Conservation (phyloP, 1,139 yeast genomes). For the Diutina rugosa region DNA sequence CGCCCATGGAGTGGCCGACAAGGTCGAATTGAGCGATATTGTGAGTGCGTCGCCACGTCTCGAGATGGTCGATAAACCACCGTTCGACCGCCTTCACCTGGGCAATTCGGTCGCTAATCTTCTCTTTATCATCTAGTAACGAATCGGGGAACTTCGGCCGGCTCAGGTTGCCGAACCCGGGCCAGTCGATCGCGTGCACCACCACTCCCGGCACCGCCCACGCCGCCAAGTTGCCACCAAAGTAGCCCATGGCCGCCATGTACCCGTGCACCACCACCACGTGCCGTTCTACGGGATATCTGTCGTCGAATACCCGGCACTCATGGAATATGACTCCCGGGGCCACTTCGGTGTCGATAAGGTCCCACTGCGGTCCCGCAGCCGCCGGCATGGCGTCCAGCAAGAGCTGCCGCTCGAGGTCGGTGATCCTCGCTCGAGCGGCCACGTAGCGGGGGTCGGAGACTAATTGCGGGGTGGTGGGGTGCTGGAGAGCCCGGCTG, state of each 20-base stretch:
- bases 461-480: slow-evolving; percentile 6
- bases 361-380: neutral
- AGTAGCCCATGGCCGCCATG: slow-evolving; percentile 36
- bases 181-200: slow-evolving; percentile 19
- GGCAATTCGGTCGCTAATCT: slow-evolving; percentile 12
- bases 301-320: neutral
- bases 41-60: slow-evolving; percentile 21
- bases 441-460: neutral
- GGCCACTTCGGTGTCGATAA: neutral
- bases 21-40: slow-evolving; percentile 16
- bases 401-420: neutral
- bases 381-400: neutral
- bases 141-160: slow-evolving; percentile 24
- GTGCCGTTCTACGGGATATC: slow-evolving; percentile 7
- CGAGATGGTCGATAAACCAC: slow-evolving; percentile 32
- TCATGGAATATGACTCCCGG: neutral
- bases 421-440: neutral
- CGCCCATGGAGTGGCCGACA: slow-evolving; percentile 35
- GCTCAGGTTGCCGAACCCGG: slow-evolving; percentile 34
- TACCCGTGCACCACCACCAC: slow-evolving; percentile 29
- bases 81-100: slow-evolving; percentile 24
- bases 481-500: slow-evolving; percentile 14
- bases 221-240: slow-evolving; percentile 24
- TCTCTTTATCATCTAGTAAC: slow-evolving; percentile 13
- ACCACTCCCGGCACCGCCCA: slow-evolving; percentile 11